Evolutionary conservation across 169 alveolate genomes (phyloP), one percentile per base, ranked within the genome.

Genomic region (Plasmodium chabaudi): DNA sequence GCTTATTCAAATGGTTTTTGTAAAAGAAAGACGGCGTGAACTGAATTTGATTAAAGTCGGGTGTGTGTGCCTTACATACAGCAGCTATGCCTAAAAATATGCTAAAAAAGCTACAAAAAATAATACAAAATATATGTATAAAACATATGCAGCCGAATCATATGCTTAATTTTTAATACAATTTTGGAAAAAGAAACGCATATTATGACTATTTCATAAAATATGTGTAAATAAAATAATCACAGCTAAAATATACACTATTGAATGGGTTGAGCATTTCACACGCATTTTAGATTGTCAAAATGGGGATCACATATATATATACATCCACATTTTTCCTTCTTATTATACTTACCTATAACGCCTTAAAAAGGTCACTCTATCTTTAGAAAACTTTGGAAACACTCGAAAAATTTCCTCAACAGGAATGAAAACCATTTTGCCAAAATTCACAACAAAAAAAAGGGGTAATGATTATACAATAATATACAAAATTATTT

Each of bases 341-440:
- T 49, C 15, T 21, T 25, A 34, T 68, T 25, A 53, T 55, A 25
- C 12, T 60, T 75, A 86, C 91, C 91, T 70, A 65, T 86, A 86
- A 56, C 87, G 91, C 75, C 91, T 70, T 57, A 86, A 57, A 72
- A 86, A 86, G 19, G 42, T 70, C 42, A 86, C 91, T 51, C 87
- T 47, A 59, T 86, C 91, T 56, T 86, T 68, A 13, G 91, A 69
- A 60, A 86, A 69, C 7, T 39, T 86, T 60, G 91, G 91, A 68
- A 86, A 86, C 21, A 5, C 9, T 17, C 71, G 69, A 72, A 86
- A 86, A 34, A 86, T 86, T 46, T 46, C 69, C 47, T 86, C 91
- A 12, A 65, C 64, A 9, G 91, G 91, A 51, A 86, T 86, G 69
- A 86, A 86, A 56, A 86, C 87, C 91, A 86, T 86, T 86, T 86